Conservation (phyloP, 495 filamentous ascomycete species). For the Aspergillus olivimuriae region DNA sequence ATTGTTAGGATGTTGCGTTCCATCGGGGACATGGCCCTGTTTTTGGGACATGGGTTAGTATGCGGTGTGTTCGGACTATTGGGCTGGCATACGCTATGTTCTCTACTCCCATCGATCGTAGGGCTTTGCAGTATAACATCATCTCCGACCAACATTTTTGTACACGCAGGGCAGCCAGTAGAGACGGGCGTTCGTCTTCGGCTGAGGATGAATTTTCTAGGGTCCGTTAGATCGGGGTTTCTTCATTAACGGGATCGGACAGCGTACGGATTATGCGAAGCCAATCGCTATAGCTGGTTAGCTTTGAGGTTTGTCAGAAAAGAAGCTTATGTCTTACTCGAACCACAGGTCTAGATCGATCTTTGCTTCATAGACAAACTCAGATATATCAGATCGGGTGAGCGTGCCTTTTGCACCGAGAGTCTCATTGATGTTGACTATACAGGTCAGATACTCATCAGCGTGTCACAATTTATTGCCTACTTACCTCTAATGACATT, state of each 20-base stretch:
- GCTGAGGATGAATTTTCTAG: conserved; percentile 10
- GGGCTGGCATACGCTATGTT: conserved; percentile 32
- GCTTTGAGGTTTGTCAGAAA: conserved; percentile 4
- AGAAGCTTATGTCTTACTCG: conserved; percentile 20
- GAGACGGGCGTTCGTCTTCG: conserved; percentile 28
- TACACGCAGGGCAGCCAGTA: conserved; percentile 32
- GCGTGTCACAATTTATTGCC: not conserved
- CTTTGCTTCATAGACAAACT: conserved; percentile 39
- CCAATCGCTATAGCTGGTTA: conserved; percentile 38
- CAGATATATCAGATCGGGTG: conserved; percentile 24
- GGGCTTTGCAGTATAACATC: conserved; percentile 43
- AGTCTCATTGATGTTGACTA: conserved; percentile 31
- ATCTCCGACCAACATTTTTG: conserved; percentile 45
- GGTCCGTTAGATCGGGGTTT: no score
- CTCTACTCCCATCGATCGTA: conserved; percentile 42
- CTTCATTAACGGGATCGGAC: no score
- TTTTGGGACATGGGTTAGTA: not conserved
- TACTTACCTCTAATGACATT: conserved; percentile 35
- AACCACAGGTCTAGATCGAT: conserved; percentile 43
- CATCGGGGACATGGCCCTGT: conserved; percentile 32
- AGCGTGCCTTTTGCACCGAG: conserved; percentile 15
- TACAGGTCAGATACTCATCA: not conserved
- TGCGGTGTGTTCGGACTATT: not conserved
- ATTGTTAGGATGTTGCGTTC: conserved; percentile 37
- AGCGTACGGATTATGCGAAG: conserved; percentile 36